Evolutionary conservation across 2,329 filamentous ascomycete species (phyloP).

Genomic region (Pseudogymnoascus sp.): DNA sequence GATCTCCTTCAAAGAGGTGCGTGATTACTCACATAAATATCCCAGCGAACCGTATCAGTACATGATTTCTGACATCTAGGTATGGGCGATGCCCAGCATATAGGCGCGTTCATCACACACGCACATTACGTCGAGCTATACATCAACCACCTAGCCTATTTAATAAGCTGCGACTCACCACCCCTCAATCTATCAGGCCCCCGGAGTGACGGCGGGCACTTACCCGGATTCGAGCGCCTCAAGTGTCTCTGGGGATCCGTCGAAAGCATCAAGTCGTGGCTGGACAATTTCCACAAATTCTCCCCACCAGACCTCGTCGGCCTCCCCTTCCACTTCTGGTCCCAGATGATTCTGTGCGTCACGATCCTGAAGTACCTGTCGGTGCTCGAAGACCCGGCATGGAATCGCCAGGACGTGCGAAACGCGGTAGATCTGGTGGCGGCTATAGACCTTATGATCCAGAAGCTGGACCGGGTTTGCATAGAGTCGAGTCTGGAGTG

Average conservation of each 20-base stretch:
- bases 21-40: conserved; percentile 8
- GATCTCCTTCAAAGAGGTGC: conserved; percentile 20
- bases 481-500: conserved; percentile 26
- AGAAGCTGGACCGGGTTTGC: conserved; percentile 24
- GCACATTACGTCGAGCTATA: conserved; percentile 12
- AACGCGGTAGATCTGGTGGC: conserved; percentile 27
- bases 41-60: not conserved
- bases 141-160: conserved; percentile 24
- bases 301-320: conserved; percentile 23
- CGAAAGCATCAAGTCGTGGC: conserved; percentile 29
- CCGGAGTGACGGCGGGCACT: conserved; percentile 13
- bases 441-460: conserved; percentile 27
- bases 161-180: conserved; percentile 19
- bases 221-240: conserved; percentile 27
- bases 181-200: conserved; percentile 14
- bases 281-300: conserved; percentile 27
- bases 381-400: conserved; percentile 31
- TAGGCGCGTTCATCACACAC: conserved; percentile 15
- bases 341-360: conserved; percentile 30
- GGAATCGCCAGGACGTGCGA: conserved; percentile 31
- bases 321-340: conserved; percentile 32
- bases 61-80: not conserved
- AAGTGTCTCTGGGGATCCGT: conserved; percentile 31
- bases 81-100: conserved; percentile 7
- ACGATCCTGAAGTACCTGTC: conserved; percentile 32